Evolutionary conservation across 345 rosid species (phyloP).

Genomic region (Eucalyptus sp.): DNA sequence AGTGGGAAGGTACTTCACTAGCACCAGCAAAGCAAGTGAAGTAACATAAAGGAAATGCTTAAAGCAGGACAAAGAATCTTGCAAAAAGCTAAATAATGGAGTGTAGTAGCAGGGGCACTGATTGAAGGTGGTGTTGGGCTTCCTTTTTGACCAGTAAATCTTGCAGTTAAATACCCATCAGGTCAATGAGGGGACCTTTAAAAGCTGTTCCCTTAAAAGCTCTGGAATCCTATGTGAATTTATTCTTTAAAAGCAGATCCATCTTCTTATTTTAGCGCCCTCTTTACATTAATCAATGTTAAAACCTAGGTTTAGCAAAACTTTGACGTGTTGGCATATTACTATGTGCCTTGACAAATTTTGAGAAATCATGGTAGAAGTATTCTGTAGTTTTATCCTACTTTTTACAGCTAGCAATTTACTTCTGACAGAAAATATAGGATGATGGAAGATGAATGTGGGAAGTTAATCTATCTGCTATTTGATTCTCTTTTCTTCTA

Average conservation of each 20-base stretch:
- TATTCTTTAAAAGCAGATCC: background rate
- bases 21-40: slow-evolving; percentile 54
- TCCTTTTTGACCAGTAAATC: slow-evolving; percentile 48
- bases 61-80: slow-evolving; percentile 64
- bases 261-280: background rate
- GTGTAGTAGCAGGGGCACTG: slow-evolving; percentile 68
- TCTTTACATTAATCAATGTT: background rate
- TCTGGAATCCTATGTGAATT: slow-evolving; percentile 53
- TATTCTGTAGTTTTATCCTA: background rate
- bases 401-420: background rate
- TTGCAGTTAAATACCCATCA: slow-evolving; percentile 6
- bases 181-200: slow-evolving; percentile 42
- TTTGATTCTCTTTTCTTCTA: background rate
- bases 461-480: background rate
- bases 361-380: background rate
- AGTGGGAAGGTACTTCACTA: slow-evolving; percentile 29
- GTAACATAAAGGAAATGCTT: slow-evolving; percentile 40
- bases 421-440: background rate
- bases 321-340: background rate
- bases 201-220: slow-evolving; percentile 22
- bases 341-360: background rate
- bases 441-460: background rate
- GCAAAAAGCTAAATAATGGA: slow-evolving; percentile 70
- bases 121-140: slow-evolving; percentile 30
- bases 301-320: background rate